Evolutionary conservation across 2,329 filamentous ascomycete species (phyloP).

Genomic region (Microdochium trichocladiopsis): DNA sequence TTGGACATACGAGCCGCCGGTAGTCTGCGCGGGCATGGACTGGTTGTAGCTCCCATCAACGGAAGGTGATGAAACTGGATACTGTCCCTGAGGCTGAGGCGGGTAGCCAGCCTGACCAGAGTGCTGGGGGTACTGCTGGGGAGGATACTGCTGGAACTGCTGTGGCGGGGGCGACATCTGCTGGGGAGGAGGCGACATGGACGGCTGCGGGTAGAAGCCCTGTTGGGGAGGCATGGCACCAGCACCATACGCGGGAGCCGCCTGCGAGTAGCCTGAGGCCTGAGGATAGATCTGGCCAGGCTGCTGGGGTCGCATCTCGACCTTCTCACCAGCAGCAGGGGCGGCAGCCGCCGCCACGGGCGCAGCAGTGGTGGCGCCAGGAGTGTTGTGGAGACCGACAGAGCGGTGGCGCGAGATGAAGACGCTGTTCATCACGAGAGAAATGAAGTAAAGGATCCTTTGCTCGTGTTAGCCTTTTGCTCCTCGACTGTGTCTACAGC

Average conservation of each 20-base stretch:
- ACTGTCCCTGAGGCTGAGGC: background rate
- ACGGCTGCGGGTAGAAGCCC: conserved; percentile 1
- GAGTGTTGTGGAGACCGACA: conserved; percentile 30
- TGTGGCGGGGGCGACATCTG: conserved; percentile 1
- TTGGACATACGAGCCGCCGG: conserved; percentile 9
- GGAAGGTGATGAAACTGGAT: background rate
- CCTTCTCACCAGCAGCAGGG: conserved; percentile 14
- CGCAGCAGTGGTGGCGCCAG: conserved; percentile 16
- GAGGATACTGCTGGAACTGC: background rate
- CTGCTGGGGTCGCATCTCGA: conserved; percentile 17
- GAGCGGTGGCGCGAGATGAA: conserved; percentile 35
- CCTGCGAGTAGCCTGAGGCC: conserved; percentile 2
- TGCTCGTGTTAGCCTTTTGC: background rate
- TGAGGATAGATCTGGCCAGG: conserved; percentile 9
- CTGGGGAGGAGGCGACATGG: conserved; percentile 2
- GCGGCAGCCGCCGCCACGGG: conserved; percentile 1
- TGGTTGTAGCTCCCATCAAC: conserved; percentile 1
- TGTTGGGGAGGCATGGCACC: background rate
- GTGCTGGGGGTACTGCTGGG: conserved; percentile 3
- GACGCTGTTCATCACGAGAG: conserved; percentile 32
- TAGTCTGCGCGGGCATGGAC: conserved; percentile 7
- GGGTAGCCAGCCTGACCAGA: background rate
- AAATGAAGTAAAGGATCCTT: conserved; percentile 33
- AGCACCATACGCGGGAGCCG: background rate
- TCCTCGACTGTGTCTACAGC: background rate